phyloP scores from a whole-genome alignment of 2,329 filamentous ascomycete species.

The Cercospora canescens region DNA sequence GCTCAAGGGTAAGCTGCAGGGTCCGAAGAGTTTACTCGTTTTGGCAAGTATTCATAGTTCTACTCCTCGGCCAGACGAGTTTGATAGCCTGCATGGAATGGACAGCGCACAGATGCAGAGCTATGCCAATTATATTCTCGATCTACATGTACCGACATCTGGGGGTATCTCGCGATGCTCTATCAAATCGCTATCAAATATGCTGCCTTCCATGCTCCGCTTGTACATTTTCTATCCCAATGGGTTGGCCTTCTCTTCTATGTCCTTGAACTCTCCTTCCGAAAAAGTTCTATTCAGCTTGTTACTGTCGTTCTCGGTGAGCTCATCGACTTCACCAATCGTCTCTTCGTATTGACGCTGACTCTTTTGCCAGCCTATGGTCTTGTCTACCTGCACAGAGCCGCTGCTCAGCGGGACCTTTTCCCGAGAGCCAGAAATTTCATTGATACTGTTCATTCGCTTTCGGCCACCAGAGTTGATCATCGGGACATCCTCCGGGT shows the following conservation, averaged over 20 bases:
- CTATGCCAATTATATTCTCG: not conserved
- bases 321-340: constrained; percentile 13
- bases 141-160: not conserved
- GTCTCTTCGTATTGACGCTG: constrained; percentile 13
- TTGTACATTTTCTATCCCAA: constrained; percentile 16
- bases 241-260: constrained; percentile 34
- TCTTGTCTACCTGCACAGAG: constrained; percentile 13
- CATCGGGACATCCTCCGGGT: constrained; percentile 30
- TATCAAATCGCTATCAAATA: not conserved
- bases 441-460: constrained; percentile 34
- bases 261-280: constrained; percentile 29
- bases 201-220: not conserved
- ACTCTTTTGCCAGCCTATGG: constrained; percentile 7
- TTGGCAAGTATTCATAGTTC: not conserved
- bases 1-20: constrained; percentile 9
- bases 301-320: constrained; percentile 11
- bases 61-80: not conserved
- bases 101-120: not conserved
- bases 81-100: not conserved
- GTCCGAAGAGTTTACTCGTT: not conserved
- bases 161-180: not conserved
- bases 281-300: constrained; percentile 6
- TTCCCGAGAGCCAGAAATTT: constrained; percentile 2
- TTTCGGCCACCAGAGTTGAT: constrained; percentile 27
- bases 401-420: not conserved